Evolutionary conservation across 164 flowering plant genomes (phyloP).

Genomic region (Chloranthus sessilifolius): DNA sequence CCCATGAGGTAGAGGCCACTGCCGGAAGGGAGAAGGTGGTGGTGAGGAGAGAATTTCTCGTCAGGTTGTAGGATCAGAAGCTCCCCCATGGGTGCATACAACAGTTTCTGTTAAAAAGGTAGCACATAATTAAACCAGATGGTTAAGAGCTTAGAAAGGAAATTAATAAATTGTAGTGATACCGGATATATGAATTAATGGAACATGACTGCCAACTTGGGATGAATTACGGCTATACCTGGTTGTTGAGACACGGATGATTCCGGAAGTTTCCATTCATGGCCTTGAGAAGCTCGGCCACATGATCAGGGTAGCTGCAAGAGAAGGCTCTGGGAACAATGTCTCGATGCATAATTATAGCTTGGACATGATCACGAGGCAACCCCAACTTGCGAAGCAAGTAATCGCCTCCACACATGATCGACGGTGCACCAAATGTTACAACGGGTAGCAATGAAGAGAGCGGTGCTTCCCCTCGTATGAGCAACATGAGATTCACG

Average conservation of each 20-base stretch:
- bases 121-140: too few species aligned
- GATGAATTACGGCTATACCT: constrained; percentile 31
- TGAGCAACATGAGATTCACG: constrained; percentile 72
- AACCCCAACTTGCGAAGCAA: constrained; percentile 63
- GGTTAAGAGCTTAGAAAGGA: too few species aligned
- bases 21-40: constrained; percentile 87
- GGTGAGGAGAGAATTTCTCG: constrained; percentile 72
- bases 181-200: not conserved
- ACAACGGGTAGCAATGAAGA: constrained; percentile 82
- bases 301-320: constrained; percentile 68
- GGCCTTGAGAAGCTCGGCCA: constrained; percentile 74
- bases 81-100: constrained; percentile 88
- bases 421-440: constrained; percentile 77
- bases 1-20: constrained; percentile 68
- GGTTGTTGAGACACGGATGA: constrained; percentile 71
- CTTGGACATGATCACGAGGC: constrained; percentile 62
- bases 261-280: constrained; percentile 69
- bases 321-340: constrained; percentile 95
- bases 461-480: constrained; percentile 68
- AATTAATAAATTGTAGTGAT: too few species aligned
- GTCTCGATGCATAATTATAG: constrained; percentile 81
- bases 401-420: constrained; percentile 84
- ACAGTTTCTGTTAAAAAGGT: constrained; percentile 44
- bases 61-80: constrained; percentile 87
- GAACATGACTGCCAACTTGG: not conserved